Conservation (phyloP, 2,329 filamentous ascomycete genomes). For the Trichoderma breve region DNA sequence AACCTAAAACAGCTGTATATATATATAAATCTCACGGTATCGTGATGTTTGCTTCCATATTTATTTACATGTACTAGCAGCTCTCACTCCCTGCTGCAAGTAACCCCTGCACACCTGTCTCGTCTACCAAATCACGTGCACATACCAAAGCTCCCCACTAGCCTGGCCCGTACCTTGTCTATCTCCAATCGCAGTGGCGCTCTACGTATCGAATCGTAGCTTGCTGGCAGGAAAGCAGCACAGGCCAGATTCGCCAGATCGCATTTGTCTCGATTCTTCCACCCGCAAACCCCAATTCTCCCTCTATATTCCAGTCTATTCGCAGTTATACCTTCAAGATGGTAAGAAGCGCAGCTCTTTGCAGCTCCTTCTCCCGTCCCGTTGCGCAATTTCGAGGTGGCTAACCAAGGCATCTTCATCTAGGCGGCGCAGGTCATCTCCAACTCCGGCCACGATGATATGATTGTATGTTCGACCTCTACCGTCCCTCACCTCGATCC, state of each 20-base stretch:
- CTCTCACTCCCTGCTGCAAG: not conserved
- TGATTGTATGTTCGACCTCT: constrained; percentile 76
- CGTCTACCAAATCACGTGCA: constrained; percentile 1
- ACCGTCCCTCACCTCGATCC: not conserved
- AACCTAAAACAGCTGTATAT: too few species aligned
- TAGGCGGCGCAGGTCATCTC: constrained; percentile 46
- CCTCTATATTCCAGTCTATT: not conserved
- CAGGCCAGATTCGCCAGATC: constrained; percentile 17
- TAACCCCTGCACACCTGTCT: not conserved
- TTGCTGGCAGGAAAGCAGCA: constrained; percentile 17
- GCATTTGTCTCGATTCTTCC: not conserved
- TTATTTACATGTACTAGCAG: not conserved
- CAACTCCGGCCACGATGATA: constrained; percentile 79
- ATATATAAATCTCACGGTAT: too few species aligned
- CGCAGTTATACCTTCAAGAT: constrained; percentile 18
- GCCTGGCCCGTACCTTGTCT: not conserved
- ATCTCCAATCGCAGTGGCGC: constrained; percentile 2
- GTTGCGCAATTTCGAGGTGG: constrained; percentile 4
- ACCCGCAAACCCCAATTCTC: not conserved
- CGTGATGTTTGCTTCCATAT: not conserved
- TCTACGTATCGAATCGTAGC: constrained; percentile 1
- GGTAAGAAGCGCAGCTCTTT: constrained; percentile 17
- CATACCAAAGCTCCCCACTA: not conserved
- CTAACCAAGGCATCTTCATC: constrained; percentile 29
- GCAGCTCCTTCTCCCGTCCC: not conserved